phyloP scores from a whole-genome alignment of 495 filamentous ascomycete genomes.

The Tricharina praecox region DNA sequence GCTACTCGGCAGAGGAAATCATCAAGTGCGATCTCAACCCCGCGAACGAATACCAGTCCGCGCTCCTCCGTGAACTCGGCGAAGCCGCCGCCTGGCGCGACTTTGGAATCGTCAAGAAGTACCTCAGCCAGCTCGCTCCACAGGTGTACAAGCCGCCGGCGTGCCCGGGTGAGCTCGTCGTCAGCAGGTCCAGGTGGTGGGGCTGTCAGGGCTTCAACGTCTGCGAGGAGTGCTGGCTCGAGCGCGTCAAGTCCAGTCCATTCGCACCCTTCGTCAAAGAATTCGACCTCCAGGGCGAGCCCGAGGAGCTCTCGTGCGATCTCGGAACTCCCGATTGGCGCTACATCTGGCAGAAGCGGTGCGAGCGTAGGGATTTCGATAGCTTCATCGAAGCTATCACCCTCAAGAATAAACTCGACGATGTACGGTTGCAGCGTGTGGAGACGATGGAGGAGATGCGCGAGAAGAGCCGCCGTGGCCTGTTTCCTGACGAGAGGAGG shows the following conservation, averaged over 20 bases:
- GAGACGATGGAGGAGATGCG: background rate
- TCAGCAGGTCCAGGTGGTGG: background rate
- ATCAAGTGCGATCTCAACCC: conserved; percentile 2
- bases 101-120: conserved; percentile 4
- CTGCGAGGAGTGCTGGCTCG: conserved; percentile 1
- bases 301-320: background rate
- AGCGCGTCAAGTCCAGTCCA: background rate
- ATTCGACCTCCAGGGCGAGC: background rate
- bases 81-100: conserved; percentile 7
- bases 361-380: background rate
- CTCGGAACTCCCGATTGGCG: background rate
- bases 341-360: background rate
- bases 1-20: background rate
- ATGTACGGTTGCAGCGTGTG: background rate
- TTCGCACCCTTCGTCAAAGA: background rate
- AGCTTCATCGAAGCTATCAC: background rate
- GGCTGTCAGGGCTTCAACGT: background rate
- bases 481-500: background rate
- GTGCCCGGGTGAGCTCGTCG: background rate
- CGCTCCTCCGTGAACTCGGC: background rate
- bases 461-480: background rate
- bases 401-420: background rate
- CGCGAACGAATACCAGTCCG: background rate
- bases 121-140: background rate
- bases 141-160: background rate